phyloP scores from a whole-genome alignment of 495 filamentous ascomycete genomes.

The Trichoderma asperelloides region DNA sequence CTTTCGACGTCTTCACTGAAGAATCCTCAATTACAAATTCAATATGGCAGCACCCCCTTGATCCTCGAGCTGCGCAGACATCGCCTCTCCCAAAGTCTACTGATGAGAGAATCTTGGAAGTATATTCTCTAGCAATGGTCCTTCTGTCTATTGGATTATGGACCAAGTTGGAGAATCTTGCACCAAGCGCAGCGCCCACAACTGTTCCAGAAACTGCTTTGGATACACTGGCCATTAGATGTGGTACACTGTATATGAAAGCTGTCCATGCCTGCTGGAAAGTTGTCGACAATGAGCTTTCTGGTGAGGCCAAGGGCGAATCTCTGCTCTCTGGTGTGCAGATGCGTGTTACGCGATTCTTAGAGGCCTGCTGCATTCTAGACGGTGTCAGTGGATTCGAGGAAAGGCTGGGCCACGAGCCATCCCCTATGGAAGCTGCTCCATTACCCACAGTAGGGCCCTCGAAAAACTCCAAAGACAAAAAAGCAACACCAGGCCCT shows the following conservation, averaged over 20 bases:
- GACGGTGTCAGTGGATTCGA: slow-evolving; percentile 40
- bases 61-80: slow-evolving; percentile 50
- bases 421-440: background rate
- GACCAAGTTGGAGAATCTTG: slow-evolving; percentile 61
- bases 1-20: slow-evolving; percentile 75
- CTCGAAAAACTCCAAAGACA: background rate
- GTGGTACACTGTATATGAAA: slow-evolving; percentile 68
- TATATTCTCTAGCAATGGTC: slow-evolving; percentile 77
- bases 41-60: slow-evolving; percentile 68
- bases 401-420: slow-evolving; percentile 30
- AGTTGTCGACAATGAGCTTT: slow-evolving; percentile 61
- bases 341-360: slow-evolving; percentile 33
- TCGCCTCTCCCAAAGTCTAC: slow-evolving; percentile 34
- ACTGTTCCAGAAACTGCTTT: slow-evolving; percentile 34
- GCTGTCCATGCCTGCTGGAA: slow-evolving; percentile 72
- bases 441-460: background rate
- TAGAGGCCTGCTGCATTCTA: slow-evolving; percentile 43
- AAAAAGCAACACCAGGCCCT: background rate
- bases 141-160: slow-evolving; percentile 83
- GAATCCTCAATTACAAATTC: slow-evolving; percentile 32
- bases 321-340: slow-evolving; percentile 33
- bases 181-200: slow-evolving; percentile 27
- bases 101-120: slow-evolving; percentile 58
- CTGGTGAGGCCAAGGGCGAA: slow-evolving; percentile 26
- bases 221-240: slow-evolving; percentile 60